Percentiles rank a stretch among this genome's conserved stretches.
These are phyloP conservation scores for Erysimum cheiri DNA, from an alignment of 441 rosid genomes.

Conservation along the genomic window DNA sequence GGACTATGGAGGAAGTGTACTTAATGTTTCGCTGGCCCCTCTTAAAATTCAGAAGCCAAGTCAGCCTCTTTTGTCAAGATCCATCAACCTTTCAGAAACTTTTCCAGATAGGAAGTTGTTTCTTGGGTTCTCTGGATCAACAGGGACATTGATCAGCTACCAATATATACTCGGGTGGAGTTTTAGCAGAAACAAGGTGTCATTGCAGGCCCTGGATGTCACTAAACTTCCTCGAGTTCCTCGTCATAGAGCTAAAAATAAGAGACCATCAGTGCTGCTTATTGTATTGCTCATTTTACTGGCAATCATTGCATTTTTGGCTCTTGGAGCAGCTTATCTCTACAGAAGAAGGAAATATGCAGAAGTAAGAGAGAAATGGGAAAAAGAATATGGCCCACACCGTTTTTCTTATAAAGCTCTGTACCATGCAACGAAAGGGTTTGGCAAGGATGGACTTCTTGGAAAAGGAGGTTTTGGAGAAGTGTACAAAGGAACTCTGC, in stretches of 20 bases:
- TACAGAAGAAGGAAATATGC: constrained; percentile 41
- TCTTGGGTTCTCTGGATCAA: constrained; percentile 68
- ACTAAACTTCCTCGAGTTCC: constrained; percentile 51
- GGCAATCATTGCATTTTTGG: constrained; percentile 1
- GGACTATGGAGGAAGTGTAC: constrained; percentile 47
- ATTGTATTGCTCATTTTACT: constrained; percentile 26
- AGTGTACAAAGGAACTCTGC: constrained; percentile 47
- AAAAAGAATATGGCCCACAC: constrained; percentile 51
- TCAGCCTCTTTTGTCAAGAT: constrained; percentile 44
- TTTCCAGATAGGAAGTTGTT: constrained; percentile 50
- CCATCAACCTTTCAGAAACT: constrained; percentile 49
- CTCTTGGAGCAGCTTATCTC: constrained; percentile 33
- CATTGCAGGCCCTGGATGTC: constrained; percentile 39
- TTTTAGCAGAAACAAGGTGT: constrained; percentile 52
- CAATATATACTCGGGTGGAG: constrained; percentile 72
- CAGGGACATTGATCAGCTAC: constrained; percentile 45
- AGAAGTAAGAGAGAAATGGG: constrained; percentile 62
- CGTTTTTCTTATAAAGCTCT: constrained; percentile 41
- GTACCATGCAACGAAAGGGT: constrained; percentile 47
- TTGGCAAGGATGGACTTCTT: constrained; percentile 40
- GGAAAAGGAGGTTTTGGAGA: constrained; percentile 50
- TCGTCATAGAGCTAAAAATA: not conserved
- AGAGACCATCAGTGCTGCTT: constrained; percentile 4
- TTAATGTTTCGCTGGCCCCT: constrained; percentile 48
- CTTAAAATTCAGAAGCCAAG: constrained; percentile 42